Base-by-base conservation (phyloP, 2,329 filamentous ascomycete species). In the Westerdykella sp. region DNA sequence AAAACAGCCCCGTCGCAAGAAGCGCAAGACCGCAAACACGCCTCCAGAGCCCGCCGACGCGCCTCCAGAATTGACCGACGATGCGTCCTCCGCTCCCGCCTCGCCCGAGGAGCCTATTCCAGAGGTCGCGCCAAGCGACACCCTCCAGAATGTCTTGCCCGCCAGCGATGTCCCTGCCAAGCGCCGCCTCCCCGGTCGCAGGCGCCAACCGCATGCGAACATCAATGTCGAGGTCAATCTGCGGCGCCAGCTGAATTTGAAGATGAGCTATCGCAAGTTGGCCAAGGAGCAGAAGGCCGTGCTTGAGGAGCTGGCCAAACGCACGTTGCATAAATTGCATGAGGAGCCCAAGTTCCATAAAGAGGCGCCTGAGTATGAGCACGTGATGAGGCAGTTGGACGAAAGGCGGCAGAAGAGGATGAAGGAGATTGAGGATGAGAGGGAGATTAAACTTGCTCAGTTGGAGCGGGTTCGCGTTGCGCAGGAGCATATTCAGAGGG, bases 231-330 rank as follows among this genome's bases (percentile, higher is more conserved):
- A 75, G 55, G 65, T 68, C 13, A 66, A 70, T 43, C 60, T 75
- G 50, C 67, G 72, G 40, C 80, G 84, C 42, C 79, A 83, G 59
- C 74, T 83, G 51, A 77, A 84, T 53, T 71, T 87, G 54, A 83
- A 83, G 63, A 78, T 79, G 43, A 73, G 73, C 18, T 87, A 79
- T 63, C 74, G 79, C n/a, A 70, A 75, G 45, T 76, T 87, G 40
- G 75, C 79, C 45, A 76, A 78, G 53, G 73, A 77, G 23, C 66
- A 85, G 54, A 85, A 84, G 62, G 77, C 78, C 13, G 74, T 80
- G 9, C 70, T 85, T 12, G 79, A 81, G 45, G 81, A 85, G 57
- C 71, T 87, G 15, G 80, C 81, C 14, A 76, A 79, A 41, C 74
- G 79, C 28, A 76, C 71, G 40, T 66, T 83, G 45, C 76, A 80